A percentile compares a stretch with the other conserved stretches of the same genome.
phyloP scores from a whole-genome alignment of 306 rosid genomes.

The Luffa aegyptiaca region DNA sequence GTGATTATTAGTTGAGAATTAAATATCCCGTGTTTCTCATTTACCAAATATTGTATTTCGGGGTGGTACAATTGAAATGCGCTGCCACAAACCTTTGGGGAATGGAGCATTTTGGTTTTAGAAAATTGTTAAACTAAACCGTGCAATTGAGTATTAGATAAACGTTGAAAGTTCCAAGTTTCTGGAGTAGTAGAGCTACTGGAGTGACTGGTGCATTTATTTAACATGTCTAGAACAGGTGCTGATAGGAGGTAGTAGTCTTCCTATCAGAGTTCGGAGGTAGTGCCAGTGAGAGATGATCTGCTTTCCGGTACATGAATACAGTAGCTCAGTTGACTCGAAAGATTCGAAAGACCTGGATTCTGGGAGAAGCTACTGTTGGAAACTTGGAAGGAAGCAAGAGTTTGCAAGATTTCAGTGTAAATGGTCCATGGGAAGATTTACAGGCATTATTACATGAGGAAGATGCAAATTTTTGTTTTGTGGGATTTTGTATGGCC shows the following conservation, averaged over 20 bases:
- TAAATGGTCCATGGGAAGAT: constrained; percentile 34
- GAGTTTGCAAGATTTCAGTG: constrained; percentile 27
- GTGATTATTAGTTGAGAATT: not conserved
- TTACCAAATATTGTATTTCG: not conserved
- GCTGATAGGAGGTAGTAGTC: constrained; percentile 52
- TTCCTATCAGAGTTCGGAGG: constrained; percentile 18
- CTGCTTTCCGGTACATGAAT: not conserved
- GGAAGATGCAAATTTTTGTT: constrained; percentile 29
- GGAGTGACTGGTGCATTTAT: constrained; percentile 3
- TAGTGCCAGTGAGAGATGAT: not conserved
- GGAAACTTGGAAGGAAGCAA: constrained; percentile 7
- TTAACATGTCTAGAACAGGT: constrained; percentile 31
- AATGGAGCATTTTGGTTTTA: not conserved
- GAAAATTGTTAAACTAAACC: not conserved
- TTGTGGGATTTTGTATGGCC: constrained; percentile 24
- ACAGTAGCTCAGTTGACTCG: not conserved
- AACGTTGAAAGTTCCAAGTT: not conserved
- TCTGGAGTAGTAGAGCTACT: not conserved
- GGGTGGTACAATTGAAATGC: not conserved
- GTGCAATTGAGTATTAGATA: not conserved
- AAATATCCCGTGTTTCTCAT: not conserved
- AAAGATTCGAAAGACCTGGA: not conserved
- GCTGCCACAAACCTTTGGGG: not conserved
- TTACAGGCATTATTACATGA: constrained; percentile 28
- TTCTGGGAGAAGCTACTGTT: not conserved